Evolutionary conservation across 805 yeast species (phyloP), one percentile per base, ranked within the genome.

Genomic region (Metschnikowia corniflorae): DNA sequence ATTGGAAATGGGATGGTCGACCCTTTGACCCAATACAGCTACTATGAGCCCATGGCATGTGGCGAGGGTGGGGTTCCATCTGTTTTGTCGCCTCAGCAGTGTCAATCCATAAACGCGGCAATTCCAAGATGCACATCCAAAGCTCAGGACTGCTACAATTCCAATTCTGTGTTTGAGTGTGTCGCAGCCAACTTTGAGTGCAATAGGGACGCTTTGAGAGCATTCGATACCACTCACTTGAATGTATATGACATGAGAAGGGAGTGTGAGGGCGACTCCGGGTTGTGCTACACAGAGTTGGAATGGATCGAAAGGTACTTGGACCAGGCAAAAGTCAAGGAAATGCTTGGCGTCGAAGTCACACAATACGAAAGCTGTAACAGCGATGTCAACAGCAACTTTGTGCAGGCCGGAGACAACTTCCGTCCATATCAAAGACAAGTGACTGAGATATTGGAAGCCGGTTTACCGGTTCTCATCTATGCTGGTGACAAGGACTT

Each of bases 1-100:
- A 89, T 89, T 53, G 97, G 97, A 44, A 89, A 89, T 58, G 97
- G 97, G 34, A 75, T 89, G 47, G 86, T 95, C 22, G 95, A 87
- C 58, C 83, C 95, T 3, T 67, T 63, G 40, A 56, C 65, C 36
- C 73, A 68, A 44, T 51, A 53, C 39, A 62, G 45, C 15, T 57
- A 58, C 40, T 67, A 67, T 48, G 59, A 82, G 60, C 94, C 93
- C 46, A 88, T 91, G 96, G 95, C 95, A 4, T 89, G 97, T 63
- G 93, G 95, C 35, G 59, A 73, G 47, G 95, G 96, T 46, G 96
- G 96, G 5, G 79, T 78, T 51, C 81, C 81, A 14, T 68, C 89
- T 13, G 86, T 87, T 3, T 68, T 87, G 45, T 65, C 74, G 14
- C 80, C 78, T 13, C 78, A 74, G 35, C 77, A 77, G 43, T 86